These are phyloP conservation scores for Stephanodiscus triporus DNA, from an alignment of 108 stramenopile species.

Conservation along the genomic window DNA sequence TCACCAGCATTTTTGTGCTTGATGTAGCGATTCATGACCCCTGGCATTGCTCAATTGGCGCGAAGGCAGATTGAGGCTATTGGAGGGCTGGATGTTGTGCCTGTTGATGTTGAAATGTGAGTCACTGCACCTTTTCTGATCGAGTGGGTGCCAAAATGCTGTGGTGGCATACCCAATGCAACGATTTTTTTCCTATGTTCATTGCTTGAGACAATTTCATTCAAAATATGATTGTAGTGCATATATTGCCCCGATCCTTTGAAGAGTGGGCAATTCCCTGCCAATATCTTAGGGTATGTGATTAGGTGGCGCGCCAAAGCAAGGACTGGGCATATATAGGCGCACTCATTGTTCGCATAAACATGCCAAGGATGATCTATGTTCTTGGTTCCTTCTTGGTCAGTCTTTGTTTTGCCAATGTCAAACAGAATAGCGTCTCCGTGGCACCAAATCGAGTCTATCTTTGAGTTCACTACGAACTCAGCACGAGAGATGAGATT, in stretches of 20 bases:
- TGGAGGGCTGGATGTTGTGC: constrained; percentile 25
- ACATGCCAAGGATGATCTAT: no score
- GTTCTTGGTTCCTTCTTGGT: no score
- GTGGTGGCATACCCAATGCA: constrained; percentile 7
- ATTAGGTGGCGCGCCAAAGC: no score
- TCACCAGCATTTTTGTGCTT: no score
- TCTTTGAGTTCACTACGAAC: not conserved
- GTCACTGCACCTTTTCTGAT: no score
- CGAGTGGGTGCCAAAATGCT: constrained; percentile 29
- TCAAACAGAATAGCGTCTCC: no score
- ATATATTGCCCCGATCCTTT: constrained; percentile 18
- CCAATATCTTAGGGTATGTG: no score
- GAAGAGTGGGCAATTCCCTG: not conserved
- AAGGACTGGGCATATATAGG: no score
- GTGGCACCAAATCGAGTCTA: not conserved
- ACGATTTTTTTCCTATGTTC: no score
- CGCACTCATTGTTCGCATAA: no score
- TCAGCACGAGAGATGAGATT: constrained; percentile 10
- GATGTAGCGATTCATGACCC: constrained; percentile 20
- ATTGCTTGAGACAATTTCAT: not conserved
- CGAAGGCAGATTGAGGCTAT: constrained; percentile 28
- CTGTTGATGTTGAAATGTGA: not conserved
- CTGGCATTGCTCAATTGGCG: constrained; percentile 28
- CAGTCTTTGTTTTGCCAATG: no score
- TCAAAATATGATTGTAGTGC: not conserved